These are phyloP conservation scores for Cyberlindnera sargentensis DNA, from an alignment of 805 yeast genomes.

Conservation along the genomic window DNA sequence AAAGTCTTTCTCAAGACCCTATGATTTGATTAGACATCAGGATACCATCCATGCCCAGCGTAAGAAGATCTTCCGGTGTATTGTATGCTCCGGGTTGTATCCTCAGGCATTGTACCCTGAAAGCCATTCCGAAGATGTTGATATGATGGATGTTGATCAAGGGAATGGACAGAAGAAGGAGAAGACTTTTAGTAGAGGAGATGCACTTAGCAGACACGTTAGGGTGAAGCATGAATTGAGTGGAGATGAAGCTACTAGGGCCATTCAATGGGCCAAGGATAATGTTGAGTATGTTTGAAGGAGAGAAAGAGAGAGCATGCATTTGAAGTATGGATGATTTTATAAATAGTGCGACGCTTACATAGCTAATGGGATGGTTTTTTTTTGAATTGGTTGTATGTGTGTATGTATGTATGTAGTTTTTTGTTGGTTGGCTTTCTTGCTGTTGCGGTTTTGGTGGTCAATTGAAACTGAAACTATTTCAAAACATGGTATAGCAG, in stretches of 20 bases:
- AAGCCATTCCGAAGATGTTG: background rate
- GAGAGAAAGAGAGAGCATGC: constrained; percentile 2
- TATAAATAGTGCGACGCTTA: no score
- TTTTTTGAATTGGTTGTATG: no score
- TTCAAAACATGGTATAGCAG: no score
- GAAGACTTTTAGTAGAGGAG: constrained; percentile 88
- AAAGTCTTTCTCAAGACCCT: constrained; percentile 86
- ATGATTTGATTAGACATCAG: constrained; percentile 91
- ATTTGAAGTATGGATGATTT: background rate
- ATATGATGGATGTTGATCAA: constrained; percentile 10
- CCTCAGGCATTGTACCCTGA: constrained; percentile 3
- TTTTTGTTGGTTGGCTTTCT: no score
- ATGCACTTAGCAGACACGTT: constrained; percentile 89
- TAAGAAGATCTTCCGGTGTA: constrained; percentile 80
- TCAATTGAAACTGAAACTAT: no score
- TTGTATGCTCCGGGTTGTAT: constrained; percentile 43
- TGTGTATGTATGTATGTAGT: no score
- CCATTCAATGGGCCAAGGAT: constrained; percentile 69
- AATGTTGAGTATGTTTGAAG: constrained; percentile 51
- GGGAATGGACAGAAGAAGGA: constrained; percentile 34
- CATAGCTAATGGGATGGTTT: no score
- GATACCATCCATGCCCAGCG: constrained; percentile 91
- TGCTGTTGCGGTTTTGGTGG: no score
- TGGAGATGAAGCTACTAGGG: constrained; percentile 59
- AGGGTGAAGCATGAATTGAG: constrained; percentile 80